Conservation (phyloP, 169 alveolate species). For the Babesia bigemina region DNA sequence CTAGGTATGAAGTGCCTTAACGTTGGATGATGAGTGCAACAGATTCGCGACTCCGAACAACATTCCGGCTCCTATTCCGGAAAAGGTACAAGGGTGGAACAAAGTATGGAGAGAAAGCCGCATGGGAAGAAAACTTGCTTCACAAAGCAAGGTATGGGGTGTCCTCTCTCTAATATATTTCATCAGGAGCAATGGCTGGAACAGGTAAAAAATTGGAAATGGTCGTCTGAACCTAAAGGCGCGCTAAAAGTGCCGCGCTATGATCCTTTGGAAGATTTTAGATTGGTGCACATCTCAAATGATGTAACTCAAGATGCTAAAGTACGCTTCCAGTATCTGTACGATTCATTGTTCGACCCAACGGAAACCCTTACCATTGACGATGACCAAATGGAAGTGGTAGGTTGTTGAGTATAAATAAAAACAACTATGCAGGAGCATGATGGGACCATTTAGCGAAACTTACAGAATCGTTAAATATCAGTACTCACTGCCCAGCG, state of each 20-base stretch:
- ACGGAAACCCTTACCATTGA: constrained; percentile 53
- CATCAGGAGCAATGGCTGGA: constrained; percentile 71
- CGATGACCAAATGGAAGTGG: constrained; percentile 23
- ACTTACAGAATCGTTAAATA: neutral
- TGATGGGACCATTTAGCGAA: neutral
- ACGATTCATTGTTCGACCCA: constrained; percentile 63
- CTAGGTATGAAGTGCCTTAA: constrained; percentile 37
- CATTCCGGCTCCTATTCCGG: constrained; percentile 78
- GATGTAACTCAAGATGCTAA: constrained; percentile 36
- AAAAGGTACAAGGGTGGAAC: constrained; percentile 81
- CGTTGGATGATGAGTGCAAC: neutral
- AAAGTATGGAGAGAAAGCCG: constrained; percentile 79
- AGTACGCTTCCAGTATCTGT: constrained; percentile 68
- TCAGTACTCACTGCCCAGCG: neutral
- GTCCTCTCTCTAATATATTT: constrained; percentile 19
- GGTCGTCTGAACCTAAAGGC: constrained; percentile 80
- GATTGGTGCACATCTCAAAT: constrained; percentile 55
- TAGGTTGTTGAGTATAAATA: neutral
- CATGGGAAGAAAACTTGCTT: constrained; percentile 41
- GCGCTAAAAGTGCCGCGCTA: constrained; percentile 75
- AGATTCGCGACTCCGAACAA: constrained; percentile 84
- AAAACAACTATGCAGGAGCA: neutral
- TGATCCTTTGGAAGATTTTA: constrained; percentile 74
- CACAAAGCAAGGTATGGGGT: constrained; percentile 27
- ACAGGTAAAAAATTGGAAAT: constrained; percentile 79